Conservation (phyloP, 768 basidiomycete genomes). For the Lentinula sp. region DNA sequence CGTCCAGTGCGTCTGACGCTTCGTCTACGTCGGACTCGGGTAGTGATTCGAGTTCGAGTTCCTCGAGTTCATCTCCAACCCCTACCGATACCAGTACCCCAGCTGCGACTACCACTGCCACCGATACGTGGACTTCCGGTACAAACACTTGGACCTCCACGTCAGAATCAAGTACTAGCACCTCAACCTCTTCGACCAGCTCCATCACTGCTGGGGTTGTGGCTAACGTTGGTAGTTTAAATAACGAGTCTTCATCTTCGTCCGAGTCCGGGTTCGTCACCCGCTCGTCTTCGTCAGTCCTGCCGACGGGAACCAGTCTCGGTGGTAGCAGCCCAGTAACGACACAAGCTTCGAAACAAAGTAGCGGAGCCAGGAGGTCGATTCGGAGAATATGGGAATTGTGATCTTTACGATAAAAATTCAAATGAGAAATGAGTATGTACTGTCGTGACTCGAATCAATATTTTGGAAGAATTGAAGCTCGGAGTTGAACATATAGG, state of each 20-base stretch:
- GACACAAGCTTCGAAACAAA: background rate
- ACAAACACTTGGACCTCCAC: background rate
- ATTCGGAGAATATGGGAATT: slow-evolving; percentile 4
- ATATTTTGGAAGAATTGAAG: too few species aligned
- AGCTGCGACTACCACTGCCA: background rate
- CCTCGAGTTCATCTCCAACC: background rate
- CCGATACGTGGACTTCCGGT: background rate
- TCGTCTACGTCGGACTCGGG: background rate
- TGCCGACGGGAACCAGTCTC: background rate
- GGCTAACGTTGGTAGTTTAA: background rate
- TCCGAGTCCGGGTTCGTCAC: background rate
- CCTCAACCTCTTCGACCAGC: background rate
- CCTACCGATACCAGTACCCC: background rate
- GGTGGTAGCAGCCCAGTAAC: background rate
- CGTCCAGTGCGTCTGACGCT: background rate
- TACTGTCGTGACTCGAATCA: background rate
- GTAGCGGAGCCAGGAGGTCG: background rate
- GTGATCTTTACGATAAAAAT: background rate
- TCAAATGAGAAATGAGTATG: too few species aligned
- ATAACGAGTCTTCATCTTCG: background rate
- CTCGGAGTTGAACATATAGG: too few species aligned
- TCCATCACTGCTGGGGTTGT: background rate
- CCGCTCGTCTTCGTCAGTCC: background rate
- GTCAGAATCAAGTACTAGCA: background rate
- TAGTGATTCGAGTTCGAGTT: background rate